Percentiles rank a stretch among this genome's conserved stretches.
Conservation (phyloP, 192 early-diverging fungal species). For the Coemansia sp. region DNA sequence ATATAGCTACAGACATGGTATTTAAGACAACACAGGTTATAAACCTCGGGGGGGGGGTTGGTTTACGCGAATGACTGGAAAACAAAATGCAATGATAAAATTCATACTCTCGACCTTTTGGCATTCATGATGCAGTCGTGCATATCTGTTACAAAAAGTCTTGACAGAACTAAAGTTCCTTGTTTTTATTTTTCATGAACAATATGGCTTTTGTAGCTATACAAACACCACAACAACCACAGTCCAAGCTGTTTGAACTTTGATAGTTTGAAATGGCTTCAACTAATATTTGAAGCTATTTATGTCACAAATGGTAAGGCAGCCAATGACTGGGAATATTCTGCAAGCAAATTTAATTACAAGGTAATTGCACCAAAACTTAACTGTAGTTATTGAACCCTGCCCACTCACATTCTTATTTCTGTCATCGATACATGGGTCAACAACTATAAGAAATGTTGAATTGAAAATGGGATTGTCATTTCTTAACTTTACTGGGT, state of each 20-base stretch:
- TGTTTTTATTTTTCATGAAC: too few species aligned
- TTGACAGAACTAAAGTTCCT: too few species aligned
- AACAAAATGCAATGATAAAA: neutral
- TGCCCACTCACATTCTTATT: neutral
- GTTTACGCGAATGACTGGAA: neutral
- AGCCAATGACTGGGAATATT: neutral
- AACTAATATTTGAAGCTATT: neutral
- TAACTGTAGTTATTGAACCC: neutral
- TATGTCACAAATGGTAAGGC: neutral
- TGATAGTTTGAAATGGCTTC: too few species aligned
- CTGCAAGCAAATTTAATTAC: too few species aligned
- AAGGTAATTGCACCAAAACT: neutral
- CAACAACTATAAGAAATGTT: too few species aligned
- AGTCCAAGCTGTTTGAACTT: too few species aligned
- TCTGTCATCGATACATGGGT: too few species aligned
- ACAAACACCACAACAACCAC: too few species aligned
- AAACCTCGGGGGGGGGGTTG: neutral
- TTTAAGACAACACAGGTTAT: neutral
- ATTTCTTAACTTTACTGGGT: neutral
- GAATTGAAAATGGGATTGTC: neutral
- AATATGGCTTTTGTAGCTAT: too few species aligned
- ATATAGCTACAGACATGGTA: neutral
- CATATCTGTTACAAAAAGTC: too few species aligned
- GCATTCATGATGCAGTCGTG: neutral
- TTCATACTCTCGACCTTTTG: neutral